Evolutionary conservation across 495 filamentous ascomycete species (phyloP).

Genomic region (Podospora pseudopauciseta): DNA sequence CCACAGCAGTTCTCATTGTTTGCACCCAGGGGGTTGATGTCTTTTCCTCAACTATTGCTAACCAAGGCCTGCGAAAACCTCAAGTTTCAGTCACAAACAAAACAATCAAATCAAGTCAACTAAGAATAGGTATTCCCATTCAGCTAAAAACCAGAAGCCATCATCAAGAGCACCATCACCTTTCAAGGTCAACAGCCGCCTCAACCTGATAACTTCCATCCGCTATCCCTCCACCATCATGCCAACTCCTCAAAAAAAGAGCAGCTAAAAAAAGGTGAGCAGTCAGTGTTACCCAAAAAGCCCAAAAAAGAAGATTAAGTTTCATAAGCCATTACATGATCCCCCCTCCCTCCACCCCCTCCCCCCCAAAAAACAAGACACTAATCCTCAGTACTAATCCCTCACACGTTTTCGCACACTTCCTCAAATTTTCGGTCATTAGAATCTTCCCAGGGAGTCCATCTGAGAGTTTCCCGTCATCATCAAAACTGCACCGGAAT

Average conservation of each 20-base stretch:
- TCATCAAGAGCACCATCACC: not conserved
- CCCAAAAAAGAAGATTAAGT: not conserved
- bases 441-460: not conserved
- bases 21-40: too few relatives aligned
- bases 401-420: not conserved
- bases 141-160: not conserved
- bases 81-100: not conserved
- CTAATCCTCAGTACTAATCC: not conserved
- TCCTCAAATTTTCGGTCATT: not conserved
- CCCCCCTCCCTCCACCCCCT: too few relatives aligned
- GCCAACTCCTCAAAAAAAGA: not conserved
- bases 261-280: not conserved
- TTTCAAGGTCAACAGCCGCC: not conserved
- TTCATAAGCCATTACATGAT: not conserved
- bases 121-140: not conserved
- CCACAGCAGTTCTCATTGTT: too few relatives aligned
- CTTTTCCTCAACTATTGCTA: too few relatives aligned
- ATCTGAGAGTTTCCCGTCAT: not conserved
- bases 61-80: too few relatives aligned
- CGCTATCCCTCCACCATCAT: not conserved
- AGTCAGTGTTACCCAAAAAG: not conserved
- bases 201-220: not conserved
- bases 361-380: not conserved
- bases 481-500: too few relatives aligned
- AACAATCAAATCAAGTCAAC: not conserved